A percentile compares a stretch with the other conserved stretches of the same genome.
Evolutionary conservation across 345 rosid genomes (phyloP).

Genomic region (Salix viminalis): DNA sequence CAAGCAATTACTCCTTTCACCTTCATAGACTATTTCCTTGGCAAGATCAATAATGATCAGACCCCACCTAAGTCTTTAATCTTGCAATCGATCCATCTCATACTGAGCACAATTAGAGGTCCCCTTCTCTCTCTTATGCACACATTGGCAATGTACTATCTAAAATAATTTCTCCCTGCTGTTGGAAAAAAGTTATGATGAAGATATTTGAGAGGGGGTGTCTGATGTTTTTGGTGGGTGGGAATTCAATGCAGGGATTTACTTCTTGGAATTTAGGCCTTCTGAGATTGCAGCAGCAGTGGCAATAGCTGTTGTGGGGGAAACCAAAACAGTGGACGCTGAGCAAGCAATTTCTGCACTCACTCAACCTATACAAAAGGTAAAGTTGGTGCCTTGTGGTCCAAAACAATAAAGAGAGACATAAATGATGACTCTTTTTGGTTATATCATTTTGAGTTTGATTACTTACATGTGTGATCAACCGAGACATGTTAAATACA

Average conservation of each 20-base stretch:
- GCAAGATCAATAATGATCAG: slow-evolving; percentile 45
- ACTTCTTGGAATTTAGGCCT: slow-evolving; percentile 66
- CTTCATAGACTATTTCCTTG: slow-evolving; percentile 53
- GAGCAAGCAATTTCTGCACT: slow-evolving; percentile 49
- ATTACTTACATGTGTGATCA: slow-evolving; percentile 4
- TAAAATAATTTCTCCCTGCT: slow-evolving; percentile 15
- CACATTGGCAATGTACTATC: slow-evolving; percentile 10
- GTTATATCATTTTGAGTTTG: slow-evolving; percentile 13
- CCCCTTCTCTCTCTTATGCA: background rate
- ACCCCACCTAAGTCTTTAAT: slow-evolving; percentile 29
- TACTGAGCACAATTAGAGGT: slow-evolving; percentile 50
- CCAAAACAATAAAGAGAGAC: slow-evolving; percentile 15
- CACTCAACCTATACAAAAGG: slow-evolving; percentile 45
- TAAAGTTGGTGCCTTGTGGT: slow-evolving; percentile 27
- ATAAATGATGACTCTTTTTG: slow-evolving; percentile 16
- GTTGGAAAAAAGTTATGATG: slow-evolving; percentile 17
- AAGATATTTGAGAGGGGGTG: slow-evolving; percentile 13
- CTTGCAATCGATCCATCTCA: slow-evolving; percentile 45
- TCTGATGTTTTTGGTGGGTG: slow-evolving; percentile 40
- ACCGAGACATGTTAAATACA: background rate
- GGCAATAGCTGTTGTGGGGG: slow-evolving; percentile 46
- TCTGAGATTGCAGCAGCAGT: slow-evolving; percentile 83
- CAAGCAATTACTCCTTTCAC: slow-evolving; percentile 69
- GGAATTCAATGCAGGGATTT: slow-evolving; percentile 55
- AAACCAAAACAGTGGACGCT: slow-evolving; percentile 37